Evolutionary conservation across 2,329 filamentous ascomycete genomes (phyloP).

Genomic region (Ceratocystis huliohia): DNA sequence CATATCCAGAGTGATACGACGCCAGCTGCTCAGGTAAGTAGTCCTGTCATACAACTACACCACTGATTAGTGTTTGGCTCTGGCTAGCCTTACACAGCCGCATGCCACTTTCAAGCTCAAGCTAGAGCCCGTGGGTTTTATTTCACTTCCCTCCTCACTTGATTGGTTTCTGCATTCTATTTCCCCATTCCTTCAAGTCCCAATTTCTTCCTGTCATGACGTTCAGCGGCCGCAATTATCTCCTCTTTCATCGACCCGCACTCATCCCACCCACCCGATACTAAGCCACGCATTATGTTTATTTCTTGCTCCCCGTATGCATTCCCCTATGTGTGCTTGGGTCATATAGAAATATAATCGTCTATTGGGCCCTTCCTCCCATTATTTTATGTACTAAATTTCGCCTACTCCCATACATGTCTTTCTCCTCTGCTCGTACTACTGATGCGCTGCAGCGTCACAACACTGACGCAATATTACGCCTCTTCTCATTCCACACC

Average conservation of each 20-base stretch:
- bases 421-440: slow-evolving; percentile 1
- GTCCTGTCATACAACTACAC: slow-evolving; percentile 2
- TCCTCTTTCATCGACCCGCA: background rate
- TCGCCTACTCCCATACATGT: background rate
- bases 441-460: background rate
- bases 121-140: no score
- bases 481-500: slow-evolving; percentile 1
- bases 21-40: slow-evolving; percentile 1
- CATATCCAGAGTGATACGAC: background rate
- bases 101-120: no score
- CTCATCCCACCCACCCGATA: background rate
- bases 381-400: background rate
- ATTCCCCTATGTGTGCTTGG: background rate
- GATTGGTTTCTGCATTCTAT: background rate
- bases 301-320: background rate
- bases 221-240: background rate
- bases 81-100: background rate
- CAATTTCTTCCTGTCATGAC: background rate
- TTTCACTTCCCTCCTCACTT: background rate
- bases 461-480: slow-evolving; percentile 8
- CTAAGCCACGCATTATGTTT: background rate
- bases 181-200: background rate
- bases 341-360: background rate
- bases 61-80: background rate
- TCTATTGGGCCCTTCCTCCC: background rate